Percentiles rank a stretch among this genome's conserved stretches.
Evolutionary conservation across 1,284 basidiomycete species (phyloP).

Genomic region (Ustilago nuda): DNA sequence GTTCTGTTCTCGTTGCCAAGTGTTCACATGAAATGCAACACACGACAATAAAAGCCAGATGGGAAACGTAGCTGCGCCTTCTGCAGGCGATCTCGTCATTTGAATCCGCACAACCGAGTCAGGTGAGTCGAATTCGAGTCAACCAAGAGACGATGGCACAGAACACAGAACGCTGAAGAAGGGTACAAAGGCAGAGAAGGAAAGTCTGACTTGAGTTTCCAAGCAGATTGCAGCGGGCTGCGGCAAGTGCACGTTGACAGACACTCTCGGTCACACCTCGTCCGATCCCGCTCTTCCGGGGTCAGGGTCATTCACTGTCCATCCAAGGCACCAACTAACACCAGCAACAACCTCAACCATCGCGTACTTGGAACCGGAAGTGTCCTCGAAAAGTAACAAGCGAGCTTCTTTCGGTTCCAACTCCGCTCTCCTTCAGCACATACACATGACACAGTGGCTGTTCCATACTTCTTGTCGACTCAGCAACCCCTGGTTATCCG

Average conservation of each 20-base stretch:
- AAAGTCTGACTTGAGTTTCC: neutral
- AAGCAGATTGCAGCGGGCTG: neutral
- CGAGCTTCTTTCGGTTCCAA: neutral
- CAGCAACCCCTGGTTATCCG: neutral
- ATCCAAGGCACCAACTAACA: no score
- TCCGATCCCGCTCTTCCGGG: neutral
- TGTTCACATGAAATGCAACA: neutral
- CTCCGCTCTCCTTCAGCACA: neutral
- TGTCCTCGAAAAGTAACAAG: neutral
- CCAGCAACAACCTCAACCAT: no score
- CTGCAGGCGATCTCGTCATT: conserved; percentile 1
- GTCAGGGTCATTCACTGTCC: neutral
- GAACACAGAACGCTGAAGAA: neutral
- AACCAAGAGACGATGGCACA: neutral
- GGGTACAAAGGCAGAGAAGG: no score
- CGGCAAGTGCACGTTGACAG: neutral
- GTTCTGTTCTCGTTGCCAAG: neutral
- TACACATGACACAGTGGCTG: neutral
- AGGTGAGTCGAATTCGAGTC: neutral
- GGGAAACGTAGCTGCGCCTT: neutral
- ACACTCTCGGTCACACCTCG: neutral
- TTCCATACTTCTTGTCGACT: neutral
- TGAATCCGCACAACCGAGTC: neutral
- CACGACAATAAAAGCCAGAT: neutral
- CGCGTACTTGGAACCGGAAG: no score